Base-by-base conservation (phyloP, 1,284 basidiomycete genomes). In the Ustilago shanxiensis region DNA sequence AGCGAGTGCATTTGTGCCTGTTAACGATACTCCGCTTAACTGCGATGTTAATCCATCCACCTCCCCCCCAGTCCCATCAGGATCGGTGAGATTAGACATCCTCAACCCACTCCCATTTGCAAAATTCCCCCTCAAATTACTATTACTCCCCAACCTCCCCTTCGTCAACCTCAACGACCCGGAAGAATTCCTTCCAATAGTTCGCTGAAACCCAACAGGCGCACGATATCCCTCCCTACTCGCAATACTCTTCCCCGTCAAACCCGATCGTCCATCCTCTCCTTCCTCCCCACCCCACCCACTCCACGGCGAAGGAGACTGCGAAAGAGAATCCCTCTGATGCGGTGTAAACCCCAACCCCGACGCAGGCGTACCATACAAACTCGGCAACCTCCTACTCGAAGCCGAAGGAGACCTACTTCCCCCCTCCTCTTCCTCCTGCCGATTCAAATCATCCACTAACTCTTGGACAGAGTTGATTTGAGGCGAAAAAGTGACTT, bases 121-220 rank as follows among this genome's bases (percentile, higher is more conserved):
- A 24, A 69, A 69, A 13, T 60, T 63, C 0, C 55, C 66, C 14
- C 69, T 45, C 5, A 72, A 31, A 44, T 72, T 68, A 13, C 26
- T 63, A 22, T 66, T 77, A n/a, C 53, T 58, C 5, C 65, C 68
- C 22, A 77, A 39, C 31, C 62, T 41, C 0, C 74, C 66, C 26
- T 72, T 72, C 0, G 74, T 77, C 28, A 77, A 50, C 24, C 74
- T n/a, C 41, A 77, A 44, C 18, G 58, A 62, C 3, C 74, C 74
- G 0, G 68, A 67, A 5, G 68, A 72, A 37, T 69, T 69, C 8
- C 73, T 49, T 7, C 58, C 73, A 9, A 77, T 63, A 11, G 69
- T 72, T 9, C 72, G 37, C 4, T 57, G 56, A 16, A 66, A 50
- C 2, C 64, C 64, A 1, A 16, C 24, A 0, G 66, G 51, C 0